phyloP scores from a whole-genome alignment of 2,329 filamentous ascomycete species.

The Colletotrichum graminicola region DNA sequence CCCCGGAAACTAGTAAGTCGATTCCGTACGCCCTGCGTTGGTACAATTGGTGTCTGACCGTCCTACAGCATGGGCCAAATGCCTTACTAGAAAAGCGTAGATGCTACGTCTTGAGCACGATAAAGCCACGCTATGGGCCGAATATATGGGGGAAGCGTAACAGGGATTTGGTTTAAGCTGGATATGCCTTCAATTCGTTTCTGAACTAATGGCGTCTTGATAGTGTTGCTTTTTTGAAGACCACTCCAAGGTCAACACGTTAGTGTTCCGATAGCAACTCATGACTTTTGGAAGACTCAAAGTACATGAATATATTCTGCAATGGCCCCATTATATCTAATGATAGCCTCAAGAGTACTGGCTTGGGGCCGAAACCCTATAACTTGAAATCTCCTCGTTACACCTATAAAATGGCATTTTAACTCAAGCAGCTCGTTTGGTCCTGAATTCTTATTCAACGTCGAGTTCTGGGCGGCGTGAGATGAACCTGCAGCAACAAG shows the following conservation, averaged over 20 bases:
- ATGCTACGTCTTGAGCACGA: not conserved
- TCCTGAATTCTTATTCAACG: no score
- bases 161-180: no score
- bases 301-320: not conserved
- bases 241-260: not conserved
- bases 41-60: not conserved
- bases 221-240: no score
- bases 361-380: no score
- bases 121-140: rapidly evolving
- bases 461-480: no score
- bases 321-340: no score
- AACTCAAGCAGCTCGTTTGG: no score
- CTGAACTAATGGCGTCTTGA: not conserved
- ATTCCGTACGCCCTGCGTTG: not conserved
- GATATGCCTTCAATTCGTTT: not conserved
- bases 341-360: no score
- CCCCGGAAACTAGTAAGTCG: conserved; percentile 19
- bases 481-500: conserved; percentile 36
- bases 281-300: no score
- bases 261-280: not conserved
- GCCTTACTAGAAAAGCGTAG: conserved; percentile 2
- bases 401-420: no score
- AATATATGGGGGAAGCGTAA: no score
- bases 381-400: no score
- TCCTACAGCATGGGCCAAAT: not conserved